Evolutionary conservation across 805 yeast genomes (phyloP).

Genomic region (Wickerhamiella slavikovae): DNA sequence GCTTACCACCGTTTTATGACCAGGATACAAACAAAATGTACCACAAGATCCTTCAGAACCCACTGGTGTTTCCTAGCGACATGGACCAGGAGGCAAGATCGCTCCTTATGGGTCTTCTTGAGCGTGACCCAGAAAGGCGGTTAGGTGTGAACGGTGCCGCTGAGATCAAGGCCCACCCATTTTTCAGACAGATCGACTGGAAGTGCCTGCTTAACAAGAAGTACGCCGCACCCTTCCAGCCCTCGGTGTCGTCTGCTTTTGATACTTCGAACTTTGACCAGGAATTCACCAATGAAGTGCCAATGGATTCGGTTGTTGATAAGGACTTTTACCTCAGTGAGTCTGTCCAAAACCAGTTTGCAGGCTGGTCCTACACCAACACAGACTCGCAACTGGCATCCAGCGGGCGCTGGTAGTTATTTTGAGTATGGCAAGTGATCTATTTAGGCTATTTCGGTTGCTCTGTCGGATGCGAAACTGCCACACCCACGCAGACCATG

Average conservation of each 20-base stretch:
- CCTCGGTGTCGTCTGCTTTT: slow-evolving; percentile 62
- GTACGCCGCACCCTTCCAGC: slow-evolving; percentile 89
- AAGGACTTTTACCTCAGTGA: slow-evolving; percentile 59
- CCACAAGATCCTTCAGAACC: slow-evolving; percentile 76
- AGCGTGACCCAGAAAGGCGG: slow-evolving; percentile 70
- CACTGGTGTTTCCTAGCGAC: slow-evolving; percentile 70
- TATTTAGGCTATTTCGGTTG: no score
- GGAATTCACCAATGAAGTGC: slow-evolving; percentile 72
- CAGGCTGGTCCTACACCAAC: slow-evolving; percentile 80
- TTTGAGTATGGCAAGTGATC: not conserved
- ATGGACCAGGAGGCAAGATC: slow-evolving; percentile 77
- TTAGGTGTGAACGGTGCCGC: slow-evolving; percentile 63
- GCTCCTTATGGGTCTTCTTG: slow-evolving; percentile 47
- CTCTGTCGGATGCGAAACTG: no score
- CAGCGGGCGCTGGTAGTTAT: slow-evolving; percentile 15
- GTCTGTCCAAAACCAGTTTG: slow-evolving; percentile 92
- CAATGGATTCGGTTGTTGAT: slow-evolving; percentile 88
- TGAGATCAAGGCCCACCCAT: slow-evolving; percentile 66
- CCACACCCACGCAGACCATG: no score
- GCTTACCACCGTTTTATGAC: slow-evolving; percentile 92
- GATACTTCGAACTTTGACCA: slow-evolving; percentile 90
- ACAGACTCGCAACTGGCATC: slow-evolving; percentile 15
- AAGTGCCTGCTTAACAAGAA: slow-evolving; percentile 58
- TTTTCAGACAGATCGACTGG: slow-evolving; percentile 86
- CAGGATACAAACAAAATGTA: slow-evolving; percentile 88